Evolutionary conservation across 345 rosid genomes (phyloP), one percentile per base, ranked within the genome.

Genomic region (Iberis pinnata): DNA sequence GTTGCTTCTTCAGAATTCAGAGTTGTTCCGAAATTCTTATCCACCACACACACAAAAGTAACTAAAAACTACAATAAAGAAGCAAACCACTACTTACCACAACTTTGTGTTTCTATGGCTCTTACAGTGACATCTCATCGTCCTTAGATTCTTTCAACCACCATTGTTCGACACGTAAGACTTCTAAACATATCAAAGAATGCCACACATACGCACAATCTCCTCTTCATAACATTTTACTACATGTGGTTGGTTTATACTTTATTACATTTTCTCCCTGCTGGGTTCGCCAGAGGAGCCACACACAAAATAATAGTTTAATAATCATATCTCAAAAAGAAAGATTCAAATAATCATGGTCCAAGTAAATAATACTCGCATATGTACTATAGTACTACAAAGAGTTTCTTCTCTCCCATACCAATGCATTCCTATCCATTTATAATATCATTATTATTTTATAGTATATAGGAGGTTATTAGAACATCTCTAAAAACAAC

Each of bases 101-200:
- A 50, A 25, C 51, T 24, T 17, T 43, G 38, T 11, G 29, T 37
- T n/a, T n/a, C 6, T 31, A 47, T 65, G 59, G 64, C 64, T 65
- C 58, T 43, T 39, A 58, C 36, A 16, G 49, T 33, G 58, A 58
- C 70, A 58, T 35, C 47, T 58, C 70, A 65, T 58, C 58, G 33
- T 16, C n/a, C 9, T 65, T 65, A 57, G 69, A 56, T 56, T 64
- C 69, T 56, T 56, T 32, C 22, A 16, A 64, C 63, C 69, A 13
- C 62, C 36, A 6, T 16, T 17, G 35, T 10, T 32, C 44, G 57
- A 20, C 70, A 65, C 70, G 64, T 57, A 22, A n/a, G 64, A 57
- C 36, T 26, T 18, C 47, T 52, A 46, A n/a, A n/a, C 40, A 25
- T 33, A 31, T 56, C 26, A 1, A 47, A 55, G 49, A 6, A 11